Percentiles rank a stretch among this genome's conserved stretches.
Evolutionary conservation across 148 eudicot species (phyloP).

Genomic region (Fagopyrum homotropicum): DNA sequence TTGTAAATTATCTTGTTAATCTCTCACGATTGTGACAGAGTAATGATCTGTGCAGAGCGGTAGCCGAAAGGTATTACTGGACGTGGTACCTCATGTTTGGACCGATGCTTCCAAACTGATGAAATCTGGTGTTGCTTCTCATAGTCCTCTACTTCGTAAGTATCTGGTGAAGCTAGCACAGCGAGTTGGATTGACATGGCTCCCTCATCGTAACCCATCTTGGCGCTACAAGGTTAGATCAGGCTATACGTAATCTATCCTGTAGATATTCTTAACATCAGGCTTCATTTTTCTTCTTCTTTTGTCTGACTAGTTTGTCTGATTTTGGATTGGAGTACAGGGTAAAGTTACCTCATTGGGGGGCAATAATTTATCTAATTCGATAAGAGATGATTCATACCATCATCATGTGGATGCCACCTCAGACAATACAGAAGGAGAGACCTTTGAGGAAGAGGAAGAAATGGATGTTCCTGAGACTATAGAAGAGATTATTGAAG

Average conservation of each 20-base stretch:
- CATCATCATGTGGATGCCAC: conserved; percentile 21
- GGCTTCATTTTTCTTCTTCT: conserved; percentile 1
- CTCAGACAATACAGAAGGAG: conserved; percentile 22
- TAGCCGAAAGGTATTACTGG: conserved; percentile 52
- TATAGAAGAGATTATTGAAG: conserved; percentile 84
- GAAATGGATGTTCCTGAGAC: conserved; percentile 93
- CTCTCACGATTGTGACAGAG: conserved; percentile 6
- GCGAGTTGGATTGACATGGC: conserved; percentile 72
- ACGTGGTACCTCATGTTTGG: conserved; percentile 64
- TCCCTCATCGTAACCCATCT: conserved; percentile 73
- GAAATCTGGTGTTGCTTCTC: conserved; percentile 60
- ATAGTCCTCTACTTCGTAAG: conserved; percentile 92
- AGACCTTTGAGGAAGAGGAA: conserved; percentile 48
- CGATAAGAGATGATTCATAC: conserved; percentile 17
- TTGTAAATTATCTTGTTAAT: conserved; percentile 2
- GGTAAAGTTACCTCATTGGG: conserved; percentile 56
- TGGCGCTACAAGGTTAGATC: conserved; percentile 87
- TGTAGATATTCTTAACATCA: neutral
- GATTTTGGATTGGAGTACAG: conserved; percentile 26
- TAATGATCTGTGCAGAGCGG: conserved; percentile 53
- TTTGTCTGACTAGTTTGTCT: conserved; percentile 2
- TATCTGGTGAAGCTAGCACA: conserved; percentile 79
- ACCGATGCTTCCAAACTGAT: conserved; percentile 66
- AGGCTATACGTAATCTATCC: neutral
- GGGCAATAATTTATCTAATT: conserved; percentile 35